These are phyloP conservation scores for Thelonectria rubi DNA, from an alignment of 2,329 filamentous ascomycete species.

Conservation along the genomic window DNA sequence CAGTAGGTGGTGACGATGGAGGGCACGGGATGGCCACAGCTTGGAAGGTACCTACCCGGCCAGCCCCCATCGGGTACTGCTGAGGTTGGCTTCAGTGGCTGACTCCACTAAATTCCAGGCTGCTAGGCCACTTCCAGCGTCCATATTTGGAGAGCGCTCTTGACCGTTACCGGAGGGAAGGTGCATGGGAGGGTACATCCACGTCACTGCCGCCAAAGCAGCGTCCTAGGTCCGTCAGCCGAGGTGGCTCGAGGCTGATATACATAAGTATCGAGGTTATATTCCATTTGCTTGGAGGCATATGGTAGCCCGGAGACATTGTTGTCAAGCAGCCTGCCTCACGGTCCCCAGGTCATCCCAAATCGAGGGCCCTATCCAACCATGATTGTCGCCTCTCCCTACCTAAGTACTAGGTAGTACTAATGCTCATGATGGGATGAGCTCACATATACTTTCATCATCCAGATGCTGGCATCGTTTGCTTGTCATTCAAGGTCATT, in stretches of 20 bases:
- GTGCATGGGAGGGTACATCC: conserved; percentile 14
- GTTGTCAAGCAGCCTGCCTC: no score
- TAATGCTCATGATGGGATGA: no score
- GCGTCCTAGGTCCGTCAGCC: conserved; percentile 9
- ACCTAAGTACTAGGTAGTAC: no score
- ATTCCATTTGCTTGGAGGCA: no score
- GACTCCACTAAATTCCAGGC: conserved; percentile 17
- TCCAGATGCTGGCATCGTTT: background rate
- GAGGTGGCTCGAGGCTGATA: conserved; percentile 14
- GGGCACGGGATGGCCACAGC: conserved; percentile 4
- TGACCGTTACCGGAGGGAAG: conserved; percentile 21
- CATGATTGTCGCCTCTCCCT: no score
- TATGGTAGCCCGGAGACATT: no score
- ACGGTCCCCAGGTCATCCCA: no score
- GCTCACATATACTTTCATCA: no score
- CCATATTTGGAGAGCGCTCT: background rate
- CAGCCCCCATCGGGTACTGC: conserved; percentile 4
- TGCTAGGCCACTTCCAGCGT: background rate
- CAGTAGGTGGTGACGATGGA: no score
- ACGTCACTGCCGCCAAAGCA: conserved; percentile 20
- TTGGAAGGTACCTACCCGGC: conserved; percentile 3
- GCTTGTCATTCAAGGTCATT: background rate
- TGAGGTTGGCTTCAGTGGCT: conserved; percentile 5
- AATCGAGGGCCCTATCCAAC: no score
- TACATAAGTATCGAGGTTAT: no score